A percentile compares a stretch with the other conserved stretches of the same genome.
phyloP scores from a whole-genome alignment of 1,284 basidiomycete genomes.

The Microbotryum lychnidis-dioicae region DNA sequence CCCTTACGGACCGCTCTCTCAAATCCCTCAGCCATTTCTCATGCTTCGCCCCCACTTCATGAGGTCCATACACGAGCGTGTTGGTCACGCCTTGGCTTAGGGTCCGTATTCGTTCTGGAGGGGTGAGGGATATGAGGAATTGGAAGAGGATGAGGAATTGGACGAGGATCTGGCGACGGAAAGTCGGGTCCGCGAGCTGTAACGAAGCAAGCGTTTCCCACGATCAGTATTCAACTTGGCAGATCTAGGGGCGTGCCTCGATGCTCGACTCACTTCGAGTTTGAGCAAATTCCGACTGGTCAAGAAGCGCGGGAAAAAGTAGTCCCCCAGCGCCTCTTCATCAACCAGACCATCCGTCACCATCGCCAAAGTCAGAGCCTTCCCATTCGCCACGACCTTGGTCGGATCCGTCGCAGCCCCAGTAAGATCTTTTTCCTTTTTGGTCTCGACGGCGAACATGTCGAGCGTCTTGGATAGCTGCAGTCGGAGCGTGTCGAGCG shows the following conservation, averaged over 20 bases:
- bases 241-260: neutral
- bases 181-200: conserved; percentile 75
- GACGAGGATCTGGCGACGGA: conserved; percentile 82
- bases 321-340: conserved; percentile 48
- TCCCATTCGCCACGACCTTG: neutral
- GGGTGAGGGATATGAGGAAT: conserved; percentile 69
- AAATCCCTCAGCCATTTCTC: conserved; percentile 19
- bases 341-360: conserved; percentile 36
- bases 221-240: neutral
- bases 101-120: conserved; percentile 57
- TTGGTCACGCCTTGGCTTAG: conserved; percentile 52
- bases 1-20: conserved; percentile 6
- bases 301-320: conserved; percentile 85
- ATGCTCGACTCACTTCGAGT: conserved; percentile 56
- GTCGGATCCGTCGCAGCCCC: conserved; percentile 12
- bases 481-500: conserved; percentile 54
- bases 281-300: conserved; percentile 76
- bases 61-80: neutral
- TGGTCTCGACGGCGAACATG: conserved; percentile 70
- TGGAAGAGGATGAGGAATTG: conserved; percentile 74
- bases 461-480: conserved; percentile 62
- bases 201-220: no score
- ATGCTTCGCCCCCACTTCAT: neutral
- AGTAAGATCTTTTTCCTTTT: conserved; percentile 51
- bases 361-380: no score